Base-by-base conservation (phyloP, 139 green algal species). In the Limnomonas spitsbergensis region DNA sequence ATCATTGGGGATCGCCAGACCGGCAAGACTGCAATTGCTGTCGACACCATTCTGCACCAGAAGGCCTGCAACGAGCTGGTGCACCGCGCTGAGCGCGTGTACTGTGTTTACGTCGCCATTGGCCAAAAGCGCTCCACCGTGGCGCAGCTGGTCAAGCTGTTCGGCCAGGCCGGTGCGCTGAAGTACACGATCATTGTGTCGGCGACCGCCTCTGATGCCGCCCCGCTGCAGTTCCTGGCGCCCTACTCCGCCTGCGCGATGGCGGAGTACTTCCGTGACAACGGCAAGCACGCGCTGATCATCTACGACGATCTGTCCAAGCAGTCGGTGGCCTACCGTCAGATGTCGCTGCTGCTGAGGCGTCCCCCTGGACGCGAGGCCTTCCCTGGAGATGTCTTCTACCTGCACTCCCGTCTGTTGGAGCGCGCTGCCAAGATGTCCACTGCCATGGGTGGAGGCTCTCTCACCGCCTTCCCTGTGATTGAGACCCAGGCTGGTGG, bases 261-360 rank as follows among this genome's bases (percentile, higher is more conserved):
- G 87, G 85, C 81, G 24, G 88, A 94, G 82, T 97, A 94, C 83
- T 94, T 95, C 80, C 86, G 84, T 61, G 87, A 94, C 81, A 92
- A 80, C 40, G 88, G 88, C 61, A 93, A 92, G 84, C 92, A 97
- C 83, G 85, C 84, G 0, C 82, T 97, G 38, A 93, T 96, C 80
- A 91, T 97, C 69, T 98, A 95, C 81, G 93, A 97, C 81, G 93
- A 97, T 80, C 79, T 97, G 78, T 94, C 87, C 67, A 97, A 97
- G 84, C 93, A 97, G 86, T 91, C 90, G 24, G 91, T 96, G 26
- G 93, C 93, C 2, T 97, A 97, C 86, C 91, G 93, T 67, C 90
- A 70, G 73, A 97, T 97, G 91, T 97, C 93, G 40, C 86, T 97
- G 73, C 85, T 97, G 72, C 86, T 97, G 77, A 86, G 93, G 76